phyloP scores from a whole-genome alignment of 768 basidiomycete genomes.

The Tulasnella sp. region DNA sequence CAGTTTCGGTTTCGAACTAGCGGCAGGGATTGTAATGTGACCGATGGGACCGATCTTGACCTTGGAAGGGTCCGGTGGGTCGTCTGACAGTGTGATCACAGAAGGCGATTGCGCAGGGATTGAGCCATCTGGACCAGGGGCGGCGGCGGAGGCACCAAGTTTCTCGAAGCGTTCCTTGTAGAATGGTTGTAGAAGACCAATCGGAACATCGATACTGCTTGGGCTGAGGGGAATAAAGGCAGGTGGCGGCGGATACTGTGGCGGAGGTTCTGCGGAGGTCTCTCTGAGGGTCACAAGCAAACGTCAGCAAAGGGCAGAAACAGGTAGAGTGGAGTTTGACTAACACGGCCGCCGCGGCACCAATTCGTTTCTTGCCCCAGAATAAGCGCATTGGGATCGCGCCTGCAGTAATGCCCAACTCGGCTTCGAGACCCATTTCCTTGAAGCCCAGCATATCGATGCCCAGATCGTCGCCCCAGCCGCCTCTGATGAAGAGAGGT shows the following conservation, averaged over 20 bases:
- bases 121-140: not conserved
- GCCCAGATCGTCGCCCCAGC: slow-evolving; percentile 81
- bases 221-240: slow-evolving; percentile 70
- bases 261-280: slow-evolving; percentile 55
- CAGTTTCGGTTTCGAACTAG: slow-evolving; percentile 47
- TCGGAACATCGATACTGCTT: slow-evolving; percentile 66
- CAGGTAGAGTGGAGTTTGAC: slow-evolving; percentile 37
- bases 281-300: not conserved
- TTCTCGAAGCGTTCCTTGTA: slow-evolving; percentile 46
- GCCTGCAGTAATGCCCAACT: slow-evolving; percentile 74
- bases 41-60: slow-evolving; percentile 76
- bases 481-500: slow-evolving; percentile 52
- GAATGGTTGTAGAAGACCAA: slow-evolving; percentile 77
- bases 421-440: slow-evolving; percentile 82
- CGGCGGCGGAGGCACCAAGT: slow-evolving; percentile 14
- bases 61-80: slow-evolving; percentile 54
- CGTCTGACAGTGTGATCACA: slow-evolving; percentile 52
- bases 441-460: slow-evolving; percentile 91
- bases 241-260: slow-evolving; percentile 81
- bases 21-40: slow-evolving; percentile 58
- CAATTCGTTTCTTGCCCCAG: slow-evolving; percentile 50
- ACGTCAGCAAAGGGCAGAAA: not conserved
- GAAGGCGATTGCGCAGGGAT: slow-evolving; percentile 25
- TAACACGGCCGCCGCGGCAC: slow-evolving; percentile 47
- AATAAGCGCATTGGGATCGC: slow-evolving; percentile 74